Evolutionary conservation across 306 rosid species (phyloP).

Genomic region (Casuarina glauca): DNA sequence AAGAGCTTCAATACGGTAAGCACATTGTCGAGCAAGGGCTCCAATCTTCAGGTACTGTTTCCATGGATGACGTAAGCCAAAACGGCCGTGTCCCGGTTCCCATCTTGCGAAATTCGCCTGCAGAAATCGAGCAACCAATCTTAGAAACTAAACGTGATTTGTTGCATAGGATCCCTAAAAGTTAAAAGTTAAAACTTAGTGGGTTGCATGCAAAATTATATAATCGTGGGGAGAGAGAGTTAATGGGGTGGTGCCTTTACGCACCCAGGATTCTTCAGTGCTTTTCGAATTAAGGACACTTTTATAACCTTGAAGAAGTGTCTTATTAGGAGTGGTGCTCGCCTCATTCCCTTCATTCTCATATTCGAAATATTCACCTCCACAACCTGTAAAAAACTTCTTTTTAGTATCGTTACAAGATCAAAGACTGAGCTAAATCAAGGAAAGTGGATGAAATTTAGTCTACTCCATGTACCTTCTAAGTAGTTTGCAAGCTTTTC

Average conservation of each 20-base stretch:
- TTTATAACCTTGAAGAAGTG: constrained; percentile 58
- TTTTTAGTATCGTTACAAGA: constrained; percentile 1
- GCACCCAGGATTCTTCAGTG: constrained; percentile 71
- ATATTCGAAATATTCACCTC: constrained; percentile 50
- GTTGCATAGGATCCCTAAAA: no score
- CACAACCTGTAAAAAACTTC: constrained; percentile 53
- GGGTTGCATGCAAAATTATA: no score
- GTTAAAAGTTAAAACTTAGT: no score
- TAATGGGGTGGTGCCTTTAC: not conserved
- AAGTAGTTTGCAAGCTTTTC: constrained; percentile 70
- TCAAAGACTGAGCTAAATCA: not conserved
- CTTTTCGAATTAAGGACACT: constrained; percentile 69
- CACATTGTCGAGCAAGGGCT: constrained; percentile 65
- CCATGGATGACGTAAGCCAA: constrained; percentile 83
- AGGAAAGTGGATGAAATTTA: not conserved
- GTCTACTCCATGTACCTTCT: constrained; percentile 43
- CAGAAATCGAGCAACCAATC: not conserved
- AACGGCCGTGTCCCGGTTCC: constrained; percentile 93
- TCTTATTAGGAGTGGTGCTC: constrained; percentile 30
- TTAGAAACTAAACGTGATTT: no score
- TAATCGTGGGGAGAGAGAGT: no score
- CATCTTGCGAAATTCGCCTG: constrained; percentile 91
- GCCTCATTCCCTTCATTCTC: constrained; percentile 32
- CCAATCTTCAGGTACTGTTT: constrained; percentile 79
- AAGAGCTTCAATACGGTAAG: constrained; percentile 77